Conservation (phyloP, 2,329 filamentous ascomycete genomes). For the Trichophyton schoenleinii region DNA sequence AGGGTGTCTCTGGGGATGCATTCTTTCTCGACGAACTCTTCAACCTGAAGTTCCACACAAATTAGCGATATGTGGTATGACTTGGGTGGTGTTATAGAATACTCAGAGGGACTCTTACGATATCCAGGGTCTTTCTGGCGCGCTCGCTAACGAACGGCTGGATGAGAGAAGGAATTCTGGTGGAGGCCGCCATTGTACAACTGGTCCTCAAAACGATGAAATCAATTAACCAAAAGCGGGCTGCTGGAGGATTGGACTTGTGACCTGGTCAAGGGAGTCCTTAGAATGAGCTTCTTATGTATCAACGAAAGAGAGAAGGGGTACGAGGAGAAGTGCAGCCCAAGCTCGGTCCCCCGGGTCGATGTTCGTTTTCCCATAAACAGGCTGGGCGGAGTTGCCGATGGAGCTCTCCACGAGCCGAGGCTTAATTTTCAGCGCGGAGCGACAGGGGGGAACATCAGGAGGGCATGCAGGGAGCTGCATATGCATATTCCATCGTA, state of each 20-base stretch:
- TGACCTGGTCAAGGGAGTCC: too few relatives aligned
- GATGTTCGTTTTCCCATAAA: neutral
- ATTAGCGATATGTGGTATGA: slow-evolving; percentile 8
- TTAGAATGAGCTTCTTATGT: neutral
- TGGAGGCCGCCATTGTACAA: slow-evolving; percentile 36
- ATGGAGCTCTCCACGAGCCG: neutral
- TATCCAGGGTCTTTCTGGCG: slow-evolving; percentile 70
- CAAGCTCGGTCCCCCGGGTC: neutral
- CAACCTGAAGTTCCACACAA: slow-evolving; percentile 44
- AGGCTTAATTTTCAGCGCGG: neutral
- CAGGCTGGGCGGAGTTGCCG: neutral
- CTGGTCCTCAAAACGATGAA: neutral
- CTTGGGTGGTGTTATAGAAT: neutral
- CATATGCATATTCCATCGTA: too few relatives aligned
- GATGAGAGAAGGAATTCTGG: slow-evolving; percentile 47
- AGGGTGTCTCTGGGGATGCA: slow-evolving; percentile 77
- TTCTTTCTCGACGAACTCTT: slow-evolving; percentile 94
- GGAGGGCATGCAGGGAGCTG: too few relatives aligned
- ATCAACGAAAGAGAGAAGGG: neutral
- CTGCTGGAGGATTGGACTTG: neutral
- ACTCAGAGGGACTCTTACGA: slow-evolving; percentile 36
- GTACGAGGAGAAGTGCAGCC: neutral
- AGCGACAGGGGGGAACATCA: neutral
- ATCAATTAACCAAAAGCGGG: neutral
- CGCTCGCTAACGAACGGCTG: slow-evolving; percentile 62